phyloP scores from a whole-genome alignment of 495 filamentous ascomycete species.

The Staphylotrichum longicolle region DNA sequence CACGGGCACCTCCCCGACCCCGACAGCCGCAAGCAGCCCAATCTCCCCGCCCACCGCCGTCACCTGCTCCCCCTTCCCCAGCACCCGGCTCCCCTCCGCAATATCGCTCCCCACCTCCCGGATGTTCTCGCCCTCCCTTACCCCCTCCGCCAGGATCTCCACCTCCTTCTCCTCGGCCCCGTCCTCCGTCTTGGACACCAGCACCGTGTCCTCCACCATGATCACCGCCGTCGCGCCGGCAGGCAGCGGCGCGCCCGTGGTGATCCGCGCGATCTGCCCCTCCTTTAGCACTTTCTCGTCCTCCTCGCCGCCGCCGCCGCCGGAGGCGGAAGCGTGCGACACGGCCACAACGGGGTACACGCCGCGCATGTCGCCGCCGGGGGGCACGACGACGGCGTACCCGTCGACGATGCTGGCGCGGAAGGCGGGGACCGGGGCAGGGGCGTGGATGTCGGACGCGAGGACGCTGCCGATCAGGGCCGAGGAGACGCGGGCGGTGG shows the following conservation, averaged over 20 bases:
- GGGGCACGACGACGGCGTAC: conserved; percentile 72
- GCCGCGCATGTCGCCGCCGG: conserved; percentile 63
- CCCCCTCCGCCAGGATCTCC: conserved; percentile 74
- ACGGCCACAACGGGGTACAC: conserved; percentile 83
- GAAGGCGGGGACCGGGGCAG: conserved; percentile 86
- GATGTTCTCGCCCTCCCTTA: conserved; percentile 80
- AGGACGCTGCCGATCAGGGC: conserved; percentile 71
- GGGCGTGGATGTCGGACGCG: conserved; percentile 75
- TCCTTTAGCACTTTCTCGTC: conserved; percentile 48
- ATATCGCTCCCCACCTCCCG: conserved; percentile 91
- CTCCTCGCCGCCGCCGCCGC: conserved; percentile 49
- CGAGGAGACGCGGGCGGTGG: conserved; percentile 56
- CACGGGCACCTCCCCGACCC: conserved; percentile 66
- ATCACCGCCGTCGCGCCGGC: conserved; percentile 86
- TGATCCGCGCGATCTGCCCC: conserved; percentile 84
- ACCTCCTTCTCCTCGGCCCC: conserved; percentile 81
- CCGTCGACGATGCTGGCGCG: conserved; percentile 96
- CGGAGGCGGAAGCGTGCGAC: conserved; percentile 69
- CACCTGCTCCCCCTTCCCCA: conserved; percentile 73
- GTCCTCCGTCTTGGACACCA: conserved; percentile 70
- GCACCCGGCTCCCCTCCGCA: conserved; percentile 60
- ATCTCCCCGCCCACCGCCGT: conserved; percentile 86
- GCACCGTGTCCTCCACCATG: conserved; percentile 92
- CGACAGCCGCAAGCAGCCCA: conserved; percentile 82
- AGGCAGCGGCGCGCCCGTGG: conserved; percentile 89